Base-by-base conservation (phyloP, 2,329 filamentous ascomycete genomes). In the Bipolaris bicolor region DNA sequence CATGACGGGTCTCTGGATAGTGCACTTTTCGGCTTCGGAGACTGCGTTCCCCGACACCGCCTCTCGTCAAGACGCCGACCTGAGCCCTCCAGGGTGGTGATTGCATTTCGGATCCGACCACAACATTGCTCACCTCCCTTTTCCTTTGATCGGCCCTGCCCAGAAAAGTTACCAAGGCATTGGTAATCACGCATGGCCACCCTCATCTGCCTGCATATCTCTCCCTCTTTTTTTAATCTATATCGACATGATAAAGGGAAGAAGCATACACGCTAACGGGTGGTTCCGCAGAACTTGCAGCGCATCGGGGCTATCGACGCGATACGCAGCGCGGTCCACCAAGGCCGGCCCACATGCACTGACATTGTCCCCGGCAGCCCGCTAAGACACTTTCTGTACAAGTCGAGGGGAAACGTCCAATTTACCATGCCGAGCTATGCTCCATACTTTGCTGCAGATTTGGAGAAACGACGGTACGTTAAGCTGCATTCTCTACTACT, bases 341-440 rank as follows among this genome's bases (percentile, higher is more conserved):
- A 84, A 33, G 92, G 92, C 10, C 89, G 94, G 9, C 88, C 90
- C 1, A 81, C 80, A 24, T 85, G 89, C 56, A 85, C 86, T 15
- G 89, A 95, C 57, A 88, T 99, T 57, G 85, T 92, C 1, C 90
- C 92, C 0, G 90, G 90, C 22, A 90, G 89, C 15, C 88, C 90
- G 31, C 80, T 98, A 50, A 88, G 90, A 65, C 95, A 99, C 80
- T 99, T 98, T 72, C 79, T 99, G 16, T 99, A 97, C 83, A 99
- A 98, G 77, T 97, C 91, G 15, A 86, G 91, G 58, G 88, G 89
- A 18, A 97, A 99, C 68, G 95, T 99, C 26, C 96, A 99, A 75
- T 99, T 97, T 76, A 90, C 87, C 65, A 97, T 96, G 91, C 90
- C 93, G 1, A 88, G 90, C 0, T 89, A 92, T 59, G 82, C 86